Evolutionary conservation across 805 yeast species (phyloP), one percentile per base, ranked within the genome.

Genomic region (Peterozyma toletana): DNA sequence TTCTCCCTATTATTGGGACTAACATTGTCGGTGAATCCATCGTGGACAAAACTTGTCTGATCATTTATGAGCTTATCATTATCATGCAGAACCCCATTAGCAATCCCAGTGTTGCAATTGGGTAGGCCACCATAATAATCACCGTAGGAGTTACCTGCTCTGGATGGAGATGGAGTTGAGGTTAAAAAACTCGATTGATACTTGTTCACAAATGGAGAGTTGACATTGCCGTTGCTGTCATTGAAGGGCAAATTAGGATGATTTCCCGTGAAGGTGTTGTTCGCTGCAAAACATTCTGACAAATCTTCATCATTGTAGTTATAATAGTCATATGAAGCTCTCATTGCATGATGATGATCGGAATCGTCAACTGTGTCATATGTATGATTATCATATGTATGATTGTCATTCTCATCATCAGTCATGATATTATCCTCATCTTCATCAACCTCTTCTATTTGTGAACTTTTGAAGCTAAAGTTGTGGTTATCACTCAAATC

Each of bases 391-490:
- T 30, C 33, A 30, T 30, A 30, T 14, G 21, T 18, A 37, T 30
- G 30, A 15, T n/a, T 30, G 16, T 27, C 18, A 15, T 15, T 37
- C 15, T n/a, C 39, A 27, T 38, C 41, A 17, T 42, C 44, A 33
- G 35, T 38, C 14, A 46, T 39, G 16, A 41, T 17, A 27, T 43
- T 39, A 27, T 48, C 45, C 3, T 42, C 48, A 37, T 50, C 49
- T 3, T 44, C 50, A 39, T 48, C 50, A 9, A 50, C 30, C 40
- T 50, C 53, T 38, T 50, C 54, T 15, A 53, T 47, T 33, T 50
- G 45, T 3, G 47, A 18, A 38, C 50, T 40, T 38, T 40, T 33
- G 33, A 36, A 45, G 15, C 31, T 38, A 15, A 15, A 6, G 10
- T 11, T 27, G 3, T 38, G 21, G 9, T 9, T 21, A 11, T 11